Percentiles rank a stretch among this genome's conserved stretches.
Evolutionary conservation across 768 basidiomycete species (phyloP).

Genomic region (Chlorophyllum brunneum): DNA sequence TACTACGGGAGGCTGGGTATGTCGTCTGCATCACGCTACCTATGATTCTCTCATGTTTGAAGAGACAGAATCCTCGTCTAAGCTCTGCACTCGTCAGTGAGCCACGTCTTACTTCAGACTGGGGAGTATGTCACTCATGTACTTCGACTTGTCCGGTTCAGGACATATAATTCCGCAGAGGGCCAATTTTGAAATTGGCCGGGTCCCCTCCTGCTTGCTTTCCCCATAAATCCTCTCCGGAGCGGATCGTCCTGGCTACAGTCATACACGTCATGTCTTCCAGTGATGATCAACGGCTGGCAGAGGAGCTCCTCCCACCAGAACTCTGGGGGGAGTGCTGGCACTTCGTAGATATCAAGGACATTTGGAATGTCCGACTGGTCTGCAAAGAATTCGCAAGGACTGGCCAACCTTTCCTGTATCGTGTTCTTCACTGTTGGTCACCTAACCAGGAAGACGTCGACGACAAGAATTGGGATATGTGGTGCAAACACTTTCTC

Average conservation of each 20-base stretch:
- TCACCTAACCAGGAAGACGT: slow-evolving; percentile 12
- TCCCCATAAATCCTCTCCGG: too few relatives aligned
- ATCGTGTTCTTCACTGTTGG: slow-evolving; percentile 9
- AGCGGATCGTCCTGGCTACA: too few relatives aligned
- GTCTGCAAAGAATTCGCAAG: slow-evolving; percentile 8
- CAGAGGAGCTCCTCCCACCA: slow-evolving; percentile 5
- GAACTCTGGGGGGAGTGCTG: slow-evolving; percentile 13
- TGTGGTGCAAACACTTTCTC: slow-evolving; percentile 12
- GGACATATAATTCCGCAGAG: too few relatives aligned
- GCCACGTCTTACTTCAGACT: too few relatives aligned
- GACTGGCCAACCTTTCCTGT: slow-evolving; percentile 4
- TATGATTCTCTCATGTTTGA: not conserved
- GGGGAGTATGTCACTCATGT: too few relatives aligned
- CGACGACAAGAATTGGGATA: slow-evolving; percentile 12
- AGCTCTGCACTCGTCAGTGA: too few relatives aligned
- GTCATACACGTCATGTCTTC: not conserved
- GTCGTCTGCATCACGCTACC: not conserved
- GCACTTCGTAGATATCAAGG: slow-evolving; percentile 8
- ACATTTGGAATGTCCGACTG: slow-evolving; percentile 11
- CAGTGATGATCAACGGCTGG: not conserved
- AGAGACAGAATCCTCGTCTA: not conserved
- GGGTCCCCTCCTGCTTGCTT: too few relatives aligned
- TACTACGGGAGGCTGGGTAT: not conserved
- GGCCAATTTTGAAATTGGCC: too few relatives aligned
- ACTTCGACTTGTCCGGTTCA: too few relatives aligned